Percentiles rank a stretch among this genome's conserved stretches.
These are phyloP conservation scores for Candida sojae DNA, from an alignment of 1,139 yeast genomes.

Conservation along the genomic window DNA sequence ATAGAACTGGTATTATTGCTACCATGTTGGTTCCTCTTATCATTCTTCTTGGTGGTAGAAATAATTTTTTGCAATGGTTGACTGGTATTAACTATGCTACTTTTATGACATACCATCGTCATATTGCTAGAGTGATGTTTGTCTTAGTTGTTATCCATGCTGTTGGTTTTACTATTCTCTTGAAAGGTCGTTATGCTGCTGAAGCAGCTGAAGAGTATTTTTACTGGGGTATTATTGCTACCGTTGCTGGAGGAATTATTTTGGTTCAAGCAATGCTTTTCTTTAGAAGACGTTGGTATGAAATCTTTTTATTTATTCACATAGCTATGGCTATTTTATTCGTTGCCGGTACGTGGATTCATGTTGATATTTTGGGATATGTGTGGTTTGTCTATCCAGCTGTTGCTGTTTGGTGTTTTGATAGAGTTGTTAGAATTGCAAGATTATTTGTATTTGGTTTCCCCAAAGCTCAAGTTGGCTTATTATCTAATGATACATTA, in stretches of 20 bases:
- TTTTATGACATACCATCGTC: slow-evolving; percentile 37
- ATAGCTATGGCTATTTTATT: slow-evolving; percentile 42
- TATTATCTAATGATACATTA: slow-evolving; percentile 40
- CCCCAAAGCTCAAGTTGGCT: slow-evolving; percentile 34
- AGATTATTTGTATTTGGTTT: slow-evolving; percentile 39
- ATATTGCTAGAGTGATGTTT: slow-evolving; percentile 36
- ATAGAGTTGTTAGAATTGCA: slow-evolving; percentile 36
- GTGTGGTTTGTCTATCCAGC: slow-evolving; percentile 39
- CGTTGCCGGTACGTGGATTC: slow-evolving; percentile 44
- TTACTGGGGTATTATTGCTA: slow-evolving; percentile 32
- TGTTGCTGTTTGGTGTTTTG: slow-evolving; percentile 45
- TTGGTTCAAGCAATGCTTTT: slow-evolving; percentile 38
- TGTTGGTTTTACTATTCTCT: slow-evolving; percentile 35
- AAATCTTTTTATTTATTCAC: slow-evolving; percentile 41
- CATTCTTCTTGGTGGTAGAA: slow-evolving; percentile 43
- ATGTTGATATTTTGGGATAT: slow-evolving; percentile 41
- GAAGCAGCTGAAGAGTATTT: slow-evolving; percentile 23
- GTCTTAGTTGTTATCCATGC: slow-evolving; percentile 34
- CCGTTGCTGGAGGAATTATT: slow-evolving; percentile 35
- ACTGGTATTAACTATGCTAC: slow-evolving; percentile 40
- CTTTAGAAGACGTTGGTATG: slow-evolving; percentile 47
- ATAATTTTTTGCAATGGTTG: slow-evolving; percentile 42
- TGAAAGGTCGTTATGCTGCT: slow-evolving; percentile 5
- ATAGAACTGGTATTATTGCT: slow-evolving; percentile 33
- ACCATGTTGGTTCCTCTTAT: slow-evolving; percentile 32